Percentiles rank a stretch among this genome's conserved stretches.
Evolutionary conservation across 305 asterid species (phyloP).

Genomic region (Fraxinus ornus): DNA sequence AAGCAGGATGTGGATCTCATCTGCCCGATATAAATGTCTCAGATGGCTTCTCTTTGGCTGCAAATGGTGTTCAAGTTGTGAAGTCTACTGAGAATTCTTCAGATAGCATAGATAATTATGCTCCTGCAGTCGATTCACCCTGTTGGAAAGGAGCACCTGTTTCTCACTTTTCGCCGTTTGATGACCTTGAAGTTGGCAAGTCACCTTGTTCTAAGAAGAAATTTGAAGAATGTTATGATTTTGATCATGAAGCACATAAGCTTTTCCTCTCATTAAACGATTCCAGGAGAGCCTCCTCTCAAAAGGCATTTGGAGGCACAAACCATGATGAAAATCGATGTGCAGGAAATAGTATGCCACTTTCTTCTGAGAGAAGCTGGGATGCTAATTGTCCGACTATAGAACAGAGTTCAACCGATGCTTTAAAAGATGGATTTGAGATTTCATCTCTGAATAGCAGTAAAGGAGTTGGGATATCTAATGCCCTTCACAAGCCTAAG

Average conservation of each 20-base stretch:
- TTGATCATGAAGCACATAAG: constrained; percentile 36
- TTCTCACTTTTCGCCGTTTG: constrained; percentile 47
- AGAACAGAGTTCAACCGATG: constrained; percentile 35
- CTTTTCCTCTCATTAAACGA: constrained; percentile 32
- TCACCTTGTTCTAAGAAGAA: constrained; percentile 31
- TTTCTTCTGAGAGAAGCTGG: constrained; percentile 26
- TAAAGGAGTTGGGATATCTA: constrained; percentile 37
- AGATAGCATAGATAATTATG: constrained; percentile 58
- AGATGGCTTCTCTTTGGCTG: constrained; percentile 25
- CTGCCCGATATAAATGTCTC: constrained; percentile 32
- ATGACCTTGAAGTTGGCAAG: constrained; percentile 40
- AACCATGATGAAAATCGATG: constrained; percentile 28
- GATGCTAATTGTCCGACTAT: constrained; percentile 31
- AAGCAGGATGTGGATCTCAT: constrained; percentile 39
- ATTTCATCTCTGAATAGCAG: constrained; percentile 27
- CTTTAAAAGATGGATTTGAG: constrained; percentile 27
- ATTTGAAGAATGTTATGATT: constrained; percentile 33
- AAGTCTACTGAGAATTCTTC: constrained; percentile 43
- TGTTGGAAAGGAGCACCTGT: constrained; percentile 93
- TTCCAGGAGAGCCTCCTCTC: constrained; percentile 31
- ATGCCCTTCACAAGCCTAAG: constrained; percentile 29
- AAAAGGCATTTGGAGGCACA: constrained; percentile 32
- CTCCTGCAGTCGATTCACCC: constrained; percentile 79
- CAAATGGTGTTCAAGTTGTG: constrained; percentile 36
- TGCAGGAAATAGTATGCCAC: constrained; percentile 30